Conservation (phyloP, 371 early-diverging fungal species). For the Mortierella sp. region DNA sequence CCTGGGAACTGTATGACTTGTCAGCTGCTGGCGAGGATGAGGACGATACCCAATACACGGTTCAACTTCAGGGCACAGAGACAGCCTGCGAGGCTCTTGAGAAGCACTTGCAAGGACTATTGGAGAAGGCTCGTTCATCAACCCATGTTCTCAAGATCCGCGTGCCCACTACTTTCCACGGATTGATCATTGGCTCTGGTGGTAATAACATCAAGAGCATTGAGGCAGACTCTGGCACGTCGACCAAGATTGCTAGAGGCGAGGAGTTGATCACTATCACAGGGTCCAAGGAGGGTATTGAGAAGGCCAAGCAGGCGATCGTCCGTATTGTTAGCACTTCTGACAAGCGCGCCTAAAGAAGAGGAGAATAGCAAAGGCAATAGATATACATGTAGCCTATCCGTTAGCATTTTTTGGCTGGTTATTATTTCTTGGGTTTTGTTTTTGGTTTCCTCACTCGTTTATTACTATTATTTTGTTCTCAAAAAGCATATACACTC, state of each 20-base stretch:
- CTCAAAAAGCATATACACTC: background rate
- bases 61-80: slow-evolving; percentile 60
- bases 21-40: slow-evolving; percentile 55
- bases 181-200: slow-evolving; percentile 72
- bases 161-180: slow-evolving; percentile 67
- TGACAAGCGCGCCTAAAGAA: slow-evolving; percentile 39
- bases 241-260: slow-evolving; percentile 64
- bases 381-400: background rate
- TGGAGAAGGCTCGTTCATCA: slow-evolving; percentile 49
- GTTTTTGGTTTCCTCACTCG: no score
- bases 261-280: slow-evolving; percentile 62
- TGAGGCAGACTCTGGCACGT: slow-evolving; percentile 66
- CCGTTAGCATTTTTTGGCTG: no score
- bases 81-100: slow-evolving; percentile 57
- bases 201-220: slow-evolving; percentile 69
- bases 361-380: background rate
- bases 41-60: slow-evolving; percentile 60
- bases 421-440: no score
- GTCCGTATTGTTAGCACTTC: slow-evolving; percentile 52
- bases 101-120: slow-evolving; percentile 49
- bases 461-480: no score
- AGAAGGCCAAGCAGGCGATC: slow-evolving; percentile 62
- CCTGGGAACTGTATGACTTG: slow-evolving; percentile 54
- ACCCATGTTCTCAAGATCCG: slow-evolving; percentile 58
- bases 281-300: slow-evolving; percentile 66